phyloP scores from a whole-genome alignment of 208 protist genomes.

The Trypanosoma cruzi region DNA sequence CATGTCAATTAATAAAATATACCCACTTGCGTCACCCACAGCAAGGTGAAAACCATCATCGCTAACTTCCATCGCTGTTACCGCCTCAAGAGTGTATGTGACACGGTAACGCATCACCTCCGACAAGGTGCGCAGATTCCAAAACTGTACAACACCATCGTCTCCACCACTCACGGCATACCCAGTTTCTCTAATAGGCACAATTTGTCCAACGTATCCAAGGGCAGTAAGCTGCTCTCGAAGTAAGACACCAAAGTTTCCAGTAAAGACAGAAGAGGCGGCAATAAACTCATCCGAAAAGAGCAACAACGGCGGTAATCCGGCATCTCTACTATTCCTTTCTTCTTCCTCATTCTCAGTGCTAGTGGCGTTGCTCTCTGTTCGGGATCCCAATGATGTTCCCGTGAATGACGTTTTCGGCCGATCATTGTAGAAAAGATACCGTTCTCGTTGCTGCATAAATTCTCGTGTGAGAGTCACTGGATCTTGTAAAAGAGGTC shows the following conservation, averaged over 20 bases:
- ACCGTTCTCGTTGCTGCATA: conserved; percentile 29
- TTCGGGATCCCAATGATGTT: background rate
- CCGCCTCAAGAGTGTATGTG: conserved; percentile 51
- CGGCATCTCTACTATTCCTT: background rate
- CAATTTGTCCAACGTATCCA: conserved; percentile 51
- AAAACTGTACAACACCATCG: conserved; percentile 83
- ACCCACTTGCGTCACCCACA: conserved; percentile 60
- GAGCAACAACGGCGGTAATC: conserved; percentile 25
- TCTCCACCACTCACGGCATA: conserved; percentile 73
- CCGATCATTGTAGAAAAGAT: conserved; percentile 26
- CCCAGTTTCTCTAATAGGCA: conserved; percentile 32
- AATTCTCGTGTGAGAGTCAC: conserved; percentile 23
- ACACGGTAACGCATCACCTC: conserved; percentile 74
- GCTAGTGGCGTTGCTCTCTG: background rate
- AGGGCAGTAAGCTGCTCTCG: conserved; percentile 29
- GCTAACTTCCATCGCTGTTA: conserved; percentile 55
- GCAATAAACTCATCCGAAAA: conserved; percentile 29
- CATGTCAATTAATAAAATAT: conserved; percentile 64
- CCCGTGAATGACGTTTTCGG: background rate
- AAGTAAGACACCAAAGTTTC: conserved; percentile 22
- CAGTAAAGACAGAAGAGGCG: background rate
- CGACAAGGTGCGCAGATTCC: conserved; percentile 52
- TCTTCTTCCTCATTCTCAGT: background rate
- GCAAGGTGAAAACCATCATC: conserved; percentile 30
- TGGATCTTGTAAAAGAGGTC: conserved; percentile 45